Evolutionary conservation across 768 basidiomycete species (phyloP), one percentile per base, ranked within the genome.

Genomic region (Cyclocybe cylindracea): DNA sequence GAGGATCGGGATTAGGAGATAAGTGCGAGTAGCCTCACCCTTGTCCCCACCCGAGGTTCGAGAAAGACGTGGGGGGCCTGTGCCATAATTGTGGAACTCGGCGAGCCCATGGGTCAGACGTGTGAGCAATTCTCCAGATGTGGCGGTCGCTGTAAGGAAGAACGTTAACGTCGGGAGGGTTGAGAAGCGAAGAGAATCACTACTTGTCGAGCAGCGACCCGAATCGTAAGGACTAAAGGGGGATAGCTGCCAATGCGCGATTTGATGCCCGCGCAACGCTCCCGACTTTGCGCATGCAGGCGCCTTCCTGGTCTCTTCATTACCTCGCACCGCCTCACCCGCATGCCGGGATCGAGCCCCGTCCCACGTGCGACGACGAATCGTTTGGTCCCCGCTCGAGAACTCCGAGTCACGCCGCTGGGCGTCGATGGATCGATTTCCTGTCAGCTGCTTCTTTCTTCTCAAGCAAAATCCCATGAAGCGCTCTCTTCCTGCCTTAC

Each of bases 11-110:
- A 50, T 31, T 2, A 34, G 5, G 11, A 14, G 10, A 16, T 24
- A n/a, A 24, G 48, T 10, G 50, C 16, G 24, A 3, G 37, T 14
- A n/a, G n/a, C 62, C 24, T 49, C 48, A 70, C 68, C 88, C 87
- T 53, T 80, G 60, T 5, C 90, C 89, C 62, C 88, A 90, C 1
- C 89, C 89, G 6, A 91, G 67, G 59, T n/a, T 91, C 89, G 10
- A 91, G 77, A 33, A 87, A 34, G 74, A 68, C 0, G 64, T 60
- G n/a, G 87, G 84, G 0, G 76, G 73, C 9, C 63, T 62, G 39
- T 72, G 29, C 73, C 63, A 59, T 78, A 78, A 58, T 78, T 65
- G 55, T 80, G 73, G 58, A 90, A 89, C 0, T 80, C 0, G 87
- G 87, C 0, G 78, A 77, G 11, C 70, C 72, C 2, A 70, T 72